A percentile compares a stretch with the other conserved stretches of the same genome.
These are phyloP conservation scores for Mrakia blollopis DNA, from an alignment of 768 basidiomycete genomes.

Conservation along the genomic window DNA sequence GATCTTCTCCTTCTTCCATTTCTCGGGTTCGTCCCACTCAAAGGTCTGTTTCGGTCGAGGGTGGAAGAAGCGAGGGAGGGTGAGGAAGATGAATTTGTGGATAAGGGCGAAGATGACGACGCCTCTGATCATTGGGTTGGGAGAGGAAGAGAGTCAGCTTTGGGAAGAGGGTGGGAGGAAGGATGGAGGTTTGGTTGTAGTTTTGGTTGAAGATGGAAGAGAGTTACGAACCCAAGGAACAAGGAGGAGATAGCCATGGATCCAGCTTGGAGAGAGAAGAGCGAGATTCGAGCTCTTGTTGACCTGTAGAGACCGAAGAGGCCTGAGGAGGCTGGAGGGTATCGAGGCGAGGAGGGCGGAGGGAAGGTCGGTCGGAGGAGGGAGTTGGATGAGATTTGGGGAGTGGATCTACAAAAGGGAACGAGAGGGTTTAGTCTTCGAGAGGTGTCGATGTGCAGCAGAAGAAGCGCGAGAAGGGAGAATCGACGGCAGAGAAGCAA, in stretches of 20 bases:
- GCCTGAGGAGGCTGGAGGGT: slow-evolving; percentile 33
- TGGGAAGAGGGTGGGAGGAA: not conserved
- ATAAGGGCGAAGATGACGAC: slow-evolving; percentile 50
- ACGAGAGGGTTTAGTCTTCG: not conserved
- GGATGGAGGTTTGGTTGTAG: too few species aligned
- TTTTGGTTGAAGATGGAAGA: not conserved
- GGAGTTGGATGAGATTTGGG: slow-evolving; percentile 23
- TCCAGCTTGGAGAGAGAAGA: slow-evolving; percentile 45
- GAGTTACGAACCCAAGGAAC: slow-evolving; percentile 40
- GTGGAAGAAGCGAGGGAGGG: slow-evolving; percentile 33
- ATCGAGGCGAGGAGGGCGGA: slow-evolving; percentile 13
- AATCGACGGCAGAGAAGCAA: not conserved
- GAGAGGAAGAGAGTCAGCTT: not conserved
- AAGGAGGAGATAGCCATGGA: slow-evolving; percentile 47
- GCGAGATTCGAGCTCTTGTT: slow-evolving; percentile 21
- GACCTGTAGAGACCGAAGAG: slow-evolving; percentile 20
- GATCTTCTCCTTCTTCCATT: slow-evolving; percentile 47
- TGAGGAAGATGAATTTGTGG: slow-evolving; percentile 35
- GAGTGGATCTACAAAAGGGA: slow-evolving; percentile 14
- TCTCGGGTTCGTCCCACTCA: slow-evolving; percentile 47
- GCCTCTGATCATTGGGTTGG: slow-evolving; percentile 28
- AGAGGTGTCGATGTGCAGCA: not conserved
- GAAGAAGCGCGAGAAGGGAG: not conserved
- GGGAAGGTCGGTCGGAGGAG: slow-evolving; percentile 20
- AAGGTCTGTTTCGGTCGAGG: slow-evolving; percentile 34